These are phyloP conservation scores for Trichoderma erinaceum DNA, from an alignment of 495 filamentous ascomycete genomes.

Conservation along the genomic window DNA sequence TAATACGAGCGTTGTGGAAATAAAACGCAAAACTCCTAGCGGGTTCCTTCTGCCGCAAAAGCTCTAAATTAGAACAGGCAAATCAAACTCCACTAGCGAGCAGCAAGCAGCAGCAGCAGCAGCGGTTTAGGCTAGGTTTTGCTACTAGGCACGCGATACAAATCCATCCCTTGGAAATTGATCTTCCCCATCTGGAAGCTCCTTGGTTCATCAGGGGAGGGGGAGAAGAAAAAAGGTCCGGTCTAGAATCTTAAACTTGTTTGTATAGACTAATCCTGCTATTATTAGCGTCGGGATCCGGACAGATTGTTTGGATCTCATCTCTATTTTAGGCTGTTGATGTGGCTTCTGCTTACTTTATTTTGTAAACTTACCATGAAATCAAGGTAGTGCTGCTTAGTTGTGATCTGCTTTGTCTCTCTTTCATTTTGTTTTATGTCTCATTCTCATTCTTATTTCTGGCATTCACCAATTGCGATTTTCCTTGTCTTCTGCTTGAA, in stretches of 20 bases:
- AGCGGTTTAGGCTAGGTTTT: too few relatives aligned
- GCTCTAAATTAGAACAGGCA: too few relatives aligned
- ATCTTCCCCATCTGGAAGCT: background rate
- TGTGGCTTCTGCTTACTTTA: background rate
- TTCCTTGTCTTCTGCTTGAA: too few relatives aligned
- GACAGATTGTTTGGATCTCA: background rate
- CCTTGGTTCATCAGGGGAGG: background rate
- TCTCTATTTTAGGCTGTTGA: background rate
- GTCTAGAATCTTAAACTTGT: background rate
- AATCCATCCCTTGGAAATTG: background rate
- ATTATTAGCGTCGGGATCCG: too few relatives aligned
- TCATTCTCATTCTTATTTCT: background rate
- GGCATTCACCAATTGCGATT: background rate
- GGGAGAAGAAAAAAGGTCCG: background rate
- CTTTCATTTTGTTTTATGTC: background rate
- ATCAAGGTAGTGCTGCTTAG: background rate
- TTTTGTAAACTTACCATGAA: too few relatives aligned
- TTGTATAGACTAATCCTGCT: too few relatives aligned
- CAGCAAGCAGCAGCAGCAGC: too few relatives aligned
- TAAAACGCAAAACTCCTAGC: too few relatives aligned
- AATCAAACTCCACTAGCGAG: too few relatives aligned
- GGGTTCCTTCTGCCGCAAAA: too few relatives aligned
- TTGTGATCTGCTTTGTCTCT: background rate
- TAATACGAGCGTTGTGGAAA: too few relatives aligned
- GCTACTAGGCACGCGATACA: too few relatives aligned